These are phyloP conservation scores for Luffa aegyptiaca DNA, from an alignment of 306 rosid genomes.

Conservation along the genomic window DNA sequence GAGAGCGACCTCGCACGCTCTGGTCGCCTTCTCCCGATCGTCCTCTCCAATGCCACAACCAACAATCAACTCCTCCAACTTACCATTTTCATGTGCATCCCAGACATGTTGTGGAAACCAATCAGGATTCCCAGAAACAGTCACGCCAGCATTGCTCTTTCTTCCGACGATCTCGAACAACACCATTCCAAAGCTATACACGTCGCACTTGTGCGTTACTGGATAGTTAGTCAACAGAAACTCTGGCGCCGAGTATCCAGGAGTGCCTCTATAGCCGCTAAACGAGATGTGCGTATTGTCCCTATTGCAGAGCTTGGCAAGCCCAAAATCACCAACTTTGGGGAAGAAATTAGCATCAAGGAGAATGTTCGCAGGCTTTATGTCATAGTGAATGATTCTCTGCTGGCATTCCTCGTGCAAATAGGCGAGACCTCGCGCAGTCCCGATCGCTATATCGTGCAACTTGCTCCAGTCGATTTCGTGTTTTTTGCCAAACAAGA, in stretches of 20 bases:
- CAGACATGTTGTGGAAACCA: slow-evolving; percentile 43
- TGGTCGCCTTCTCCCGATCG: slow-evolving; percentile 18
- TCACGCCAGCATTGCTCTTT: slow-evolving; percentile 26
- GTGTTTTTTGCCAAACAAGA: slow-evolving; percentile 19
- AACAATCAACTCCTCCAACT: slow-evolving; percentile 7
- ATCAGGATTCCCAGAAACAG: slow-evolving; percentile 20
- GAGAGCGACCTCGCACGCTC: slow-evolving; percentile 31
- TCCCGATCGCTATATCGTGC: slow-evolving; percentile 37
- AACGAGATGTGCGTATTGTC: slow-evolving; percentile 29
- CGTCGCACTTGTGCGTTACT: slow-evolving; percentile 37
- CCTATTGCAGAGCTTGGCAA: slow-evolving; percentile 32
- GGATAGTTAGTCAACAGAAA: slow-evolving; percentile 36
- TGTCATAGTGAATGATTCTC: slow-evolving; percentile 43
- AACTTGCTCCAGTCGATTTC: slow-evolving; percentile 25
- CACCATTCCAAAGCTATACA: slow-evolving; percentile 44
- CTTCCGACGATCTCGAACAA: slow-evolving; percentile 36
- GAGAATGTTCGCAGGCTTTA: slow-evolving; percentile 46
- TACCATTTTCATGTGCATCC: slow-evolving; percentile 18
- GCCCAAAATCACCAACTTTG: slow-evolving; percentile 47
- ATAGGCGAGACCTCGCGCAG: slow-evolving; percentile 37
- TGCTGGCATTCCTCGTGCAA: slow-evolving; percentile 41
- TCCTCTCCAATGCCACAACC: slow-evolving; percentile 28
- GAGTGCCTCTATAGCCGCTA: slow-evolving; percentile 43
- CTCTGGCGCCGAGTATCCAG: slow-evolving; percentile 46
- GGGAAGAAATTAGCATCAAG: slow-evolving; percentile 26